Evolutionary conservation across 345 rosid genomes (phyloP), one percentile per base, ranked within the genome.

Genomic region (Laguncularia racemosa): DNA sequence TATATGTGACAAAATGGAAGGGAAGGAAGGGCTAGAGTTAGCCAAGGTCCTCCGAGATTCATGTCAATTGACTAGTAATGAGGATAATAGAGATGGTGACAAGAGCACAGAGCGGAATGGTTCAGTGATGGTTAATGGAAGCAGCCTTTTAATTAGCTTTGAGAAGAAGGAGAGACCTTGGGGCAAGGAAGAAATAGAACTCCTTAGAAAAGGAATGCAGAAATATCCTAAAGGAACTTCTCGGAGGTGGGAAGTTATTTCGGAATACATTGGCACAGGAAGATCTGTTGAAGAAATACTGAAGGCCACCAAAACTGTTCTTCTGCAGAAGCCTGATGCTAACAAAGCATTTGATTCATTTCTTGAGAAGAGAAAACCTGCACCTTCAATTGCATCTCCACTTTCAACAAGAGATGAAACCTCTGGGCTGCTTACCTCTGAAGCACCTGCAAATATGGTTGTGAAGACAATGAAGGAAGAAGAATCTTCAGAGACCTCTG

Each of bases 141-240:
- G 71, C 57, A 38, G 61, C 51, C 64, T 52, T 5, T 63, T 61
- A 48, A 77, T 73, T 71, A 77, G 69, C 71, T 58, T 21, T 17
- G 78, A 63, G 65, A 95, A 77, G 81, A 73, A 82, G 68, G 92
- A 84, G 64, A 85, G 80, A 69, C 88, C 95, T 20, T 95, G 97
- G 97, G 73, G 73, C 66, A 85, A 67, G 66, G 93, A 90, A 73
- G 99, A 95, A 81, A 81, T 95, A 71, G 99, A 85, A 62, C 81
- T 85, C 50, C 74, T 95, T 77, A 85, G 89, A 65, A 95, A 95
- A 78, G 99, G 97, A 65, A 84, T 82, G 63, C 74, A 61, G 65
- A 95, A 95, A 63, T 90, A 75, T 67, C 96, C 93, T 15, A 95
- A 95, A 71, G 99, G 99, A 61, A 95, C 96, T 50, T 84, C 96